Evolutionary conservation across 2,329 filamentous ascomycete genomes (phyloP).

Genomic region (Pseudogymnoascus sp.): DNA sequence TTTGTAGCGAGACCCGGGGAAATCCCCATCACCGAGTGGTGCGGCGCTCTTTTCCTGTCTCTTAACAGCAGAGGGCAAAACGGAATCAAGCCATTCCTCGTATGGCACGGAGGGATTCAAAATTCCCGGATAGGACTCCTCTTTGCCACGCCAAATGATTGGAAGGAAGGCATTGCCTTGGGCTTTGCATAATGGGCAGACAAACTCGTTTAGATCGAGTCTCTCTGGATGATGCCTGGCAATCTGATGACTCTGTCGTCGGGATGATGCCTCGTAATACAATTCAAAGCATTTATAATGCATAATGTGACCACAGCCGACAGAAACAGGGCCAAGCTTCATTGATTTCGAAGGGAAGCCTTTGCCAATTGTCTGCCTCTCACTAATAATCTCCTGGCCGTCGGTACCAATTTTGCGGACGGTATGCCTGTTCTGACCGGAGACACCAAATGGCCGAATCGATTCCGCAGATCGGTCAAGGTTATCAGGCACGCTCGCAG

Average conservation of each 20-base stretch:
- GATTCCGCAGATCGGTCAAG: slow-evolving; percentile 79
- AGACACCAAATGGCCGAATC: slow-evolving; percentile 82
- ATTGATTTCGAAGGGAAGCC: slow-evolving; percentile 69
- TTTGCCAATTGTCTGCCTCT: slow-evolving; percentile 78
- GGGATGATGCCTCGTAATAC: slow-evolving; percentile 75
- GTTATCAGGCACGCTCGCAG: slow-evolving; percentile 65
- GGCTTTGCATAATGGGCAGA: slow-evolving; percentile 94
- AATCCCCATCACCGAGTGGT: slow-evolving; percentile 18
- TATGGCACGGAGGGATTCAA: slow-evolving; percentile 54
- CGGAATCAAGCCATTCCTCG: slow-evolving; percentile 33
- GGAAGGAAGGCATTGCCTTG: slow-evolving; percentile 91
- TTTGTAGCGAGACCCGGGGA: slow-evolving; percentile 30
- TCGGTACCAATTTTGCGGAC: slow-evolving; percentile 68
- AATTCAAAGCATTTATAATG: slow-evolving; percentile 92
- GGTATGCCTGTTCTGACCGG: slow-evolving; percentile 72
- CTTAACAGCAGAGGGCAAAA: slow-evolving; percentile 32
- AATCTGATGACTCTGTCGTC: slow-evolving; percentile 85
- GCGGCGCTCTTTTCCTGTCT: slow-evolving; percentile 41
- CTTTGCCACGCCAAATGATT: slow-evolving; percentile 88
- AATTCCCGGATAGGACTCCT: slow-evolving; percentile 72
- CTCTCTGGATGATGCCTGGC: slow-evolving; percentile 88
- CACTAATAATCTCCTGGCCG: slow-evolving; percentile 63
- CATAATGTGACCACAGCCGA: slow-evolving; percentile 97
- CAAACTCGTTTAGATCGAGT: slow-evolving; percentile 73
- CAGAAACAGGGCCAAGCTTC: slow-evolving; percentile 70